Base-by-base conservation (phyloP, 1,139 yeast species). In the Magnusiomyces ingens region DNA sequence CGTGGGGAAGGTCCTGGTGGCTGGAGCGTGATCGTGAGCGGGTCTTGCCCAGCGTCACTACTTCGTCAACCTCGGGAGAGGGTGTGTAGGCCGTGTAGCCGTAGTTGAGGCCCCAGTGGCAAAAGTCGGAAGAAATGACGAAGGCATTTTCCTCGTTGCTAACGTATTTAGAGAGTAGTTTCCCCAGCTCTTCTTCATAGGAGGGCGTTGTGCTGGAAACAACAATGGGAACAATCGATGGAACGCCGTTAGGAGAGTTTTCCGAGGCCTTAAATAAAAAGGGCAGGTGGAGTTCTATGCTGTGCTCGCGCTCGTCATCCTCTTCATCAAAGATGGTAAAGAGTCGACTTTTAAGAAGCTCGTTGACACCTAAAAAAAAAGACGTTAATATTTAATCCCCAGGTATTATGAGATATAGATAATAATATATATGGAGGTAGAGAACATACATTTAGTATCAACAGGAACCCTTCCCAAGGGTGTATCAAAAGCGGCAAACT, bases 211-310 rank as follows among this genome's bases (percentile, higher is more conserved):
- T 72, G 19, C 81, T 82, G 35, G 96, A 85, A 4, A 93, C 77
- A 77, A 93, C 75, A 47, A 93, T 80, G 0, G 99, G 99, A 1
- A 93, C 75, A 8, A 93, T 79, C 42, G 70, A 63, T 4, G 62
- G 59, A 1, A 71, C 61, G 0, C 77, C 77, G 46, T 70, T 71
- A 12, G 73, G 65, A 12, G 49, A 22, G 4, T 45, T 36, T 48
- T 55, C 52, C 12, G 82, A 72, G 55, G 76, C 71, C 58, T 76
- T 72, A 61, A 80, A 75, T 5, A 89, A 71, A 59, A 80, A 84
- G 0, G 98, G 96, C 64, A 86, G 79, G 68, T 93, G 99, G 96
- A 94, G 86, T 65, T 94, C 99, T 65, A 93, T 81, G 50, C 95
- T 85, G 67, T 93, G 99, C 67, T 94, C 99, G 35, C 85, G 86